phyloP scores from a whole-genome alignment of 106 monocot species.

The Dendrobium huoshanense region DNA sequence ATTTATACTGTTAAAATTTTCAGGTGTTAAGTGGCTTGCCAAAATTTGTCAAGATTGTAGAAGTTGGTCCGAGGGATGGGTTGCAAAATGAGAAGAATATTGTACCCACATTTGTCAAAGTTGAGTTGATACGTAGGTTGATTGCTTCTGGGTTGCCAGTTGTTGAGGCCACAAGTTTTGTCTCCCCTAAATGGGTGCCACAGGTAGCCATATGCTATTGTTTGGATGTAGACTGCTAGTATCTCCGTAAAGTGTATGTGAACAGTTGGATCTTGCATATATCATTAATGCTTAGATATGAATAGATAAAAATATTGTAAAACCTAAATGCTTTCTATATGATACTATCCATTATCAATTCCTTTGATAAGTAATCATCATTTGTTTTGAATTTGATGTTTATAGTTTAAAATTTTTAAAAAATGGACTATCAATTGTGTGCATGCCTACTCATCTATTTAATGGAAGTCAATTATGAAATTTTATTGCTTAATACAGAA shows the following conservation, averaged over 20 bases:
- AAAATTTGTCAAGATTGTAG: constrained; percentile 84
- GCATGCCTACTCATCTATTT: not conserved
- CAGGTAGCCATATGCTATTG: constrained; percentile 41
- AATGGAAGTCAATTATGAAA: not conserved
- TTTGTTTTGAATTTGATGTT: not conserved
- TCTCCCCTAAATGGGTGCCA: constrained; percentile 97
- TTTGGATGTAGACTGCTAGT: not conserved
- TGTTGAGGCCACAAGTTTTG: constrained; percentile 98
- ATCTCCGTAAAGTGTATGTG: not conserved
- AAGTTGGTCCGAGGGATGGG: constrained; percentile 97
- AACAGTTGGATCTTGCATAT: not conserved
- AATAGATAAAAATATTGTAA: not conserved
- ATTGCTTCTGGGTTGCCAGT: constrained; percentile 62
- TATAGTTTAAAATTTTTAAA: not conserved
- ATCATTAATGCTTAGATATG: not conserved
- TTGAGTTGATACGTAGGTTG: constrained; percentile 74
- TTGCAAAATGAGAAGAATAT: constrained; percentile 88
- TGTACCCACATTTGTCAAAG: constrained; percentile 76
- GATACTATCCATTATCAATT: not conserved
- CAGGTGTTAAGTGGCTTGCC: constrained; percentile 69
- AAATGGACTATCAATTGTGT: not conserved
- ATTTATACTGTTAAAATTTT: not conserved
- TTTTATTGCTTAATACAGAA: not conserved
- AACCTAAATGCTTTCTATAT: not conserved
- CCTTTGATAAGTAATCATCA: not conserved